These are phyloP conservation scores for Scleroderma bovista DNA, from an alignment of 768 basidiomycete species.

Conservation along the genomic window DNA sequence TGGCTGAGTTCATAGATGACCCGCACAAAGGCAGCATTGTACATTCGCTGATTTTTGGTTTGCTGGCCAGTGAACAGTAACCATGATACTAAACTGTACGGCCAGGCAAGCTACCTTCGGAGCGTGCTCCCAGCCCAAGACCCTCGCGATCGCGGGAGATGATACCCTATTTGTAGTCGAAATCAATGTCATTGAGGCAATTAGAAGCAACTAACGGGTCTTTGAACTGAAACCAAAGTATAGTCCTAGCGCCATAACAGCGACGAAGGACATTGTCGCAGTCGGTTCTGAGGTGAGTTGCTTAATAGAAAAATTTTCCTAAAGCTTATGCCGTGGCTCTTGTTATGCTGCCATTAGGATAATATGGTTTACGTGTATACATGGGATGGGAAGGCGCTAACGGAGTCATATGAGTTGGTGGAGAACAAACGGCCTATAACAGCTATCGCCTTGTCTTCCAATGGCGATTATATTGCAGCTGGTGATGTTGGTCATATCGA, in stretches of 20 bases:
- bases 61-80: neutral
- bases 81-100: neutral
- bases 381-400: conserved; percentile 64
- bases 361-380: conserved; percentile 67
- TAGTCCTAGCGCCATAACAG: conserved; percentile 53
- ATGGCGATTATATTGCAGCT: conserved; percentile 68
- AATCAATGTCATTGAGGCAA: conserved; percentile 46
- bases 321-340: neutral
- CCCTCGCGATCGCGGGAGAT: conserved; percentile 53
- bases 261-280: conserved; percentile 48
- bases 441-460: conserved; percentile 73
- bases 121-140: conserved; percentile 61
- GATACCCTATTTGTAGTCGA: conserved; percentile 57
- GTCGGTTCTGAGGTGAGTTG: conserved; percentile 68
- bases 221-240: conserved; percentile 49
- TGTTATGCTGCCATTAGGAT: conserved; percentile 44
- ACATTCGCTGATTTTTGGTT: conserved; percentile 24
- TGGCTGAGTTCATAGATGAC: conserved; percentile 60
- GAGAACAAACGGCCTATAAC: conserved; percentile 61
- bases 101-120: conserved; percentile 47
- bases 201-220: conserved; percentile 66
- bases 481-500: conserved; percentile 70
- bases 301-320: conserved; percentile 1
- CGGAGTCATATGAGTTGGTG: conserved; percentile 51
- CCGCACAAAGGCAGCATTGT: conserved; percentile 76